Base-by-base conservation (phyloP, 1,284 basidiomycete genomes). In the Tausonia pullulans region DNA sequence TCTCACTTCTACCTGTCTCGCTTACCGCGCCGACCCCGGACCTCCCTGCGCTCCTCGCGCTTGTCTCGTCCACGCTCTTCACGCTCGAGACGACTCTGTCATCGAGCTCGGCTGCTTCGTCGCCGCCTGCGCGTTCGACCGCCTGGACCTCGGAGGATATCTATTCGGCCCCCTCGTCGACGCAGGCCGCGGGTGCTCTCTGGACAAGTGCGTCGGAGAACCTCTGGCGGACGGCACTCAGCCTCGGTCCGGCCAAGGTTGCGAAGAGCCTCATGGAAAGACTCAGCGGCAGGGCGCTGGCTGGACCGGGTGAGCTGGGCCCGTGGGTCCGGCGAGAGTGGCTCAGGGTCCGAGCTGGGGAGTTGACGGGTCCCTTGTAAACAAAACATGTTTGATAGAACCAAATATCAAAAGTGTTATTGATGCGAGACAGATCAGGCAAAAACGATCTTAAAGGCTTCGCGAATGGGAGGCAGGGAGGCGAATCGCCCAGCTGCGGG, bases 221-320 rank as follows among this genome's bases (percentile, higher is more conserved):
- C 7, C 77, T 89, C 3, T 88, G 85, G 84, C 78, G 80, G 40
- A 76, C 79, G 0, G 73, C 79, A 9, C 83, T 86, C 82, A 70
- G 72, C 0, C 63, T 79, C 3, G 71, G 77, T 0, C 63, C 67
- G 10, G 77, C 72, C 0, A 73, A 75, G 4, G 87, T 85, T 84
- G 80, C 81, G 66, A 74, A 70, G 39, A 70, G 86, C 63, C 83
- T 81, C 2, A 73, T 74, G 57, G 77, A 83, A 65, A 64, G 86
- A 63, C 69, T 88, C 52, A 65, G 84, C 11, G 85, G 83, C 81
- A 77, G 82, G 68, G 74, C 78, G 0, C 68, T 81, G 27, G 75
- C 73, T 2, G 80, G 80, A 3, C 57, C 50, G 14, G 52, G 62
- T 0, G 58, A 57, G 14, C 51, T 64, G 5, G 52, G 58, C 8